Base-by-base conservation (phyloP, 441 rosid species). In the Gossypium davidsonii region DNA sequence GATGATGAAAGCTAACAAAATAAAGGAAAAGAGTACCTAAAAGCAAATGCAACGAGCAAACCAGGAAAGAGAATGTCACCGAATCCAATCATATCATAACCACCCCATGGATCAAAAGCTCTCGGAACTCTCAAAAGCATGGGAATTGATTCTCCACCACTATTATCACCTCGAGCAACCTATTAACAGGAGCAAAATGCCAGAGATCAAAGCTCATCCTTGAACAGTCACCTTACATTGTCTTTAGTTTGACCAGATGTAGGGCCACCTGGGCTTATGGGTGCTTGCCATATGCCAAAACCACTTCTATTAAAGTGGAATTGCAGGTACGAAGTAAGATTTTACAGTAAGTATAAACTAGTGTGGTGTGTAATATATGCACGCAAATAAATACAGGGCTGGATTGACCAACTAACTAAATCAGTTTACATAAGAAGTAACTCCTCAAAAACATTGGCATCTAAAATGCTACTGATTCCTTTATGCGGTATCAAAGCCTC, bases 61-160 rank as follows among this genome's bases (percentile, higher is more conserved):
- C 99, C 99, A 39, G 97, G 98, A 81, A 96, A 93, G 42, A 96
- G 93, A 83, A 96, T 93, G 81, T 96, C 99, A 21, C 99, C 99
- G 70, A 96, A 96, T 67, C 99, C 99, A 74, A 96, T 89, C 98
- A 96, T 91, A 82, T 92, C 88, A 85, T 89, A 88, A 75, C 99
- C 99, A 78, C 97, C 97, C 97, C 98, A 96, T 11, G 98, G 98
- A 76, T 96, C 97, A 79, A 79, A 55, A 70, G 85, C 68, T 73
- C 97, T 82, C 75, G 99, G 99, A 55, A 93, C 66, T 86, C 90
- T 90, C 85, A 96, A 84, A 61, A 96, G 92, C 98, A 90, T 91
- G 17, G 99, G 98, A 78, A 96, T 93, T 18, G 97, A 84, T 82
- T 87, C 97, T 79, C 97, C 99, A 23, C 96, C 96, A 71, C 89